A percentile compares a stretch with the other conserved stretches of the same genome.
These are phyloP conservation scores for Trypanosoma melophagium DNA, from an alignment of 208 protist genomes.

Conservation along the genomic window DNA sequence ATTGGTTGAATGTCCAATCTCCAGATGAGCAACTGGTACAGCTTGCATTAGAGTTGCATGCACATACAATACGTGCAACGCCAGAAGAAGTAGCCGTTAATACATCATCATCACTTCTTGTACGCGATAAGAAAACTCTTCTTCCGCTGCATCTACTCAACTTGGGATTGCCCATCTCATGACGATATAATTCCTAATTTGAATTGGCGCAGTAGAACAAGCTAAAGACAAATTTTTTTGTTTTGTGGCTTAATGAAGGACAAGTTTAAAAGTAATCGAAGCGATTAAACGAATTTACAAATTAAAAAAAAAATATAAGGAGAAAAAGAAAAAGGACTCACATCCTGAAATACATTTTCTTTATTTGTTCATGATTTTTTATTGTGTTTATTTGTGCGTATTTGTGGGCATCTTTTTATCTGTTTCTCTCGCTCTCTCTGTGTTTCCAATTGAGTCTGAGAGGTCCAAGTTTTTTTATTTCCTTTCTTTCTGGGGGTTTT, in stretches of 20 bases:
- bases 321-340: neutral
- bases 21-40: slow-evolving; percentile 51
- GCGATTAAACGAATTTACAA: neutral
- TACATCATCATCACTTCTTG: slow-evolving; percentile 3
- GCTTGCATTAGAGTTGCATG: slow-evolving; percentile 67
- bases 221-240: too few species aligned
- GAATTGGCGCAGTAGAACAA: neutral
- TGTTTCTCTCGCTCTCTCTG: neutral
- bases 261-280: neutral
- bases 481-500: neutral
- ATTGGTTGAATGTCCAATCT: slow-evolving; percentile 56
- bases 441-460: neutral
- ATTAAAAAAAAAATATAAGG: too few species aligned
- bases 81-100: slow-evolving; percentile 21
- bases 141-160: slow-evolving; percentile 21
- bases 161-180: slow-evolving; percentile 19
- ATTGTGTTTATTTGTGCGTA: neutral
- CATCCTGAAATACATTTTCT: neutral
- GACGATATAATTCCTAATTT: neutral
- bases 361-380: neutral
- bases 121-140: slow-evolving; percentile 11
- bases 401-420: neutral
- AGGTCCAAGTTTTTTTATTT: neutral
- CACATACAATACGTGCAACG: slow-evolving; percentile 53
- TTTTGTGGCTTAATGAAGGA: too few species aligned